Evolutionary conservation across 441 rosid genomes (phyloP).

Genomic region (Bocquillonia castaneifolia): DNA sequence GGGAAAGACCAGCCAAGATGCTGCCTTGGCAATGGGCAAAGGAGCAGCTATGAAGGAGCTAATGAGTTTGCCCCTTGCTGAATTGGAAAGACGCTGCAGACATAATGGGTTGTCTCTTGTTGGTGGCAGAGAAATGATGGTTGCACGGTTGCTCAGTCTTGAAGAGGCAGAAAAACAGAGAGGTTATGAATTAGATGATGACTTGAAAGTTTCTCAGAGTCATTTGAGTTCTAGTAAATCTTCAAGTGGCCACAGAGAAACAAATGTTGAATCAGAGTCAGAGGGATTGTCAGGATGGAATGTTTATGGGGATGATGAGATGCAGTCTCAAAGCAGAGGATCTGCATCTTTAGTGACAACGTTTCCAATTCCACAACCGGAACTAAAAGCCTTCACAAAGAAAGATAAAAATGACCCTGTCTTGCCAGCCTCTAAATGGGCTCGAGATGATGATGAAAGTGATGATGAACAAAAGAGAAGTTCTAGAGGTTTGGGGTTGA

Average conservation of each 20-base stretch:
- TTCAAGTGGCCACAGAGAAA: slow-evolving; percentile 49
- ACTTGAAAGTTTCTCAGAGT: slow-evolving; percentile 52
- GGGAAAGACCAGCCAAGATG: slow-evolving; percentile 62
- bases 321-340: slow-evolving; percentile 35
- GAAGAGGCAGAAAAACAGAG: slow-evolving; percentile 97
- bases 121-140: slow-evolving; percentile 99
- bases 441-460: slow-evolving; percentile 84
- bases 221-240: slow-evolving; percentile 44
- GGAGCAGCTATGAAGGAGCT: slow-evolving; percentile 90
- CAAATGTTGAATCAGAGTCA: slow-evolving; percentile 45
- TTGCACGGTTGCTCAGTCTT: slow-evolving; percentile 81
- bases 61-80: slow-evolving; percentile 82
- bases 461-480: slow-evolving; percentile 76
- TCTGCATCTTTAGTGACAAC: slow-evolving; percentile 40
- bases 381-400: slow-evolving; percentile 52
- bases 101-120: slow-evolving; percentile 96
- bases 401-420: slow-evolving; percentile 76
- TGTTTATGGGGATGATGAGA: slow-evolving; percentile 46
- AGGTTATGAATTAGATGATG: slow-evolving; percentile 75
- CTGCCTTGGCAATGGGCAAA: slow-evolving; percentile 95
- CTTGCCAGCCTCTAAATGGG: slow-evolving; percentile 95
- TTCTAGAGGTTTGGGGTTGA: slow-evolving; percentile 51
- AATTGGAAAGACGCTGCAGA: slow-evolving; percentile 96
- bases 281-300: slow-evolving; percentile 43
- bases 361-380: slow-evolving; percentile 62